Conservation (phyloP, 768 basidiomycete species). For the Trametes cingulata region DNA sequence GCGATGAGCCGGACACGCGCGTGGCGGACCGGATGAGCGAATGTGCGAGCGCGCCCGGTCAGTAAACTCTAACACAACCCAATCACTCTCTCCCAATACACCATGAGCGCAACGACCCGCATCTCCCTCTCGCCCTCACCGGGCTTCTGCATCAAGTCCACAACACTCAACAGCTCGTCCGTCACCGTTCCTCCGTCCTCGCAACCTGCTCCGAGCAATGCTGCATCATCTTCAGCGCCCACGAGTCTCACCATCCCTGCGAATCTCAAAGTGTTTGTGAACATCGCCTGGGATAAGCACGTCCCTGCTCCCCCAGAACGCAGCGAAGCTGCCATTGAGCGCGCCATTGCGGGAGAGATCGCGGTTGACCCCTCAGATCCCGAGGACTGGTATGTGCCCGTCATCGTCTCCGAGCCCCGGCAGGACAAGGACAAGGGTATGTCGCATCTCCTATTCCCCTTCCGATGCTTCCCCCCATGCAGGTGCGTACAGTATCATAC, state of each 20-base stretch:
- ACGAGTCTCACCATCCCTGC: conserved; percentile 39
- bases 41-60: not conserved
- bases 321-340: conserved; percentile 56
- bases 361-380: conserved; percentile 41
- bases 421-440: conserved; percentile 72
- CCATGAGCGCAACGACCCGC: conserved; percentile 19
- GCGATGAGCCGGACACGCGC: no score
- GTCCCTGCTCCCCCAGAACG: conserved; percentile 70
- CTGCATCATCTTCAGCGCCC: conserved; percentile 22
- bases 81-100: not conserved
- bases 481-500: no score
- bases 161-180: conserved; percentile 42
- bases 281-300: conserved; percentile 68
- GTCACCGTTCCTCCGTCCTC: not conserved
- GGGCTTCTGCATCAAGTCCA: conserved; percentile 73
- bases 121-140: conserved; percentile 55
- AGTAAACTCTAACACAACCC: conserved; percentile 6
- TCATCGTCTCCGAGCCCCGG: conserved; percentile 65
- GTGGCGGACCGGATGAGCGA: no score
- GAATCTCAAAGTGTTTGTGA: conserved; percentile 69
- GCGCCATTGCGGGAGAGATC: conserved; percentile 52
- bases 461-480: not conserved
- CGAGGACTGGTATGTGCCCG: conserved; percentile 64
- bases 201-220: not conserved
- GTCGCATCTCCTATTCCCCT: conserved; percentile 8